These are phyloP conservation scores for Chenopodium berlandieri DNA, from an alignment of 148 eudicot genomes.

Conservation along the genomic window DNA sequence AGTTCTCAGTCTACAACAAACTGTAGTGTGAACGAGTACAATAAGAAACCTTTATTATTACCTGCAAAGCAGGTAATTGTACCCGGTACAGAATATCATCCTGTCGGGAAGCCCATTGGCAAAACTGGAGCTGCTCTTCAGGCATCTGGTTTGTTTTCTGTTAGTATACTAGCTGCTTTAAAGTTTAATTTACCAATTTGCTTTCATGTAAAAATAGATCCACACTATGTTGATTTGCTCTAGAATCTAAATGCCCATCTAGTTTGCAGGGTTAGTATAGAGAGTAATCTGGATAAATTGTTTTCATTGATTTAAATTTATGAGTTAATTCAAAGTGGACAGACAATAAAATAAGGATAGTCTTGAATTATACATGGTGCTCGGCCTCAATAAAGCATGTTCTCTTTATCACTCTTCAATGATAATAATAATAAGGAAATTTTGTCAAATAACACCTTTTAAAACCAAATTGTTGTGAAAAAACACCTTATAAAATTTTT, in stretches of 20 bases:
- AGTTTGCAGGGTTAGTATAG: background rate
- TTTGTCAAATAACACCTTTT: too few species aligned
- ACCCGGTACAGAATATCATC: conserved; percentile 51
- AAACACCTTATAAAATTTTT: too few species aligned
- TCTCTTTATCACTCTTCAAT: background rate
- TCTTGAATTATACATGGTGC: background rate
- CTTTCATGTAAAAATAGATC: too few species aligned
- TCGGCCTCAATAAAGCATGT: background rate
- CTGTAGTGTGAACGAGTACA: conserved; percentile 2
- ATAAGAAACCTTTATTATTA: conserved; percentile 28
- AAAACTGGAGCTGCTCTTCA: conserved; percentile 82
- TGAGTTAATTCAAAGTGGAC: background rate
- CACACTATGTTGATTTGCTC: background rate
- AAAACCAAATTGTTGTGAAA: too few species aligned
- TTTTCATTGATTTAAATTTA: background rate
- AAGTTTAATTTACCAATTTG: background rate
- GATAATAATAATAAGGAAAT: background rate
- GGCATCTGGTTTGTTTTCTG: conserved; percentile 68
- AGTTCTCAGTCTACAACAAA: conserved; percentile 18
- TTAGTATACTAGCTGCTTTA: background rate
- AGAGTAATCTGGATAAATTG: background rate
- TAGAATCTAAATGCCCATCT: background rate
- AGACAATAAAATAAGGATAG: background rate
- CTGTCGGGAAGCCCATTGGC: conserved; percentile 72
- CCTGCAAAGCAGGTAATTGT: conserved; percentile 70